Evolutionary conservation across 1,284 basidiomycete genomes (phyloP).

Genomic region (Rugosomyces carneus): DNA sequence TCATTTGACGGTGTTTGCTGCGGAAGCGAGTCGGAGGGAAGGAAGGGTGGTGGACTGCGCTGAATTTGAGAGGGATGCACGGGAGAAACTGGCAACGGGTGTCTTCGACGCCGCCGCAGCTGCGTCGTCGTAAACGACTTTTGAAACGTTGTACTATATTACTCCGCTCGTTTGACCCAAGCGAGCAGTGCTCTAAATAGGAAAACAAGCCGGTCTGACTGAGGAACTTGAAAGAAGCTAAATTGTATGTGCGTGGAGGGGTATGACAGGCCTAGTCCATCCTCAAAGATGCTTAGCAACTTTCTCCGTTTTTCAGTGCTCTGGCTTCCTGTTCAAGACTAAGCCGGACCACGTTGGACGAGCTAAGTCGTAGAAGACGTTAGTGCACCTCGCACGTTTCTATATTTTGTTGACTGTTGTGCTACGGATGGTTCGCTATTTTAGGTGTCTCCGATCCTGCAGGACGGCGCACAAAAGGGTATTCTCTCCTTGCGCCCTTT

Average conservation of each 20-base stretch:
- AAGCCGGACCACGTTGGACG: no score
- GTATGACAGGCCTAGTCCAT: constrained; percentile 20
- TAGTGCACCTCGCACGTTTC: no score
- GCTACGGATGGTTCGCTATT: no score
- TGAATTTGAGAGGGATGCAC: constrained; percentile 50
- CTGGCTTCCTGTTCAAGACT: no score
- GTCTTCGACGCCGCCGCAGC: background rate
- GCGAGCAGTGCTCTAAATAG: background rate
- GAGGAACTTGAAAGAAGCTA: no score
- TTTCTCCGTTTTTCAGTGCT: constrained; percentile 20
- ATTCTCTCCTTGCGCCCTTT: no score
- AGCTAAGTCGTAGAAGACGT: no score
- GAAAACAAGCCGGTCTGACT: background rate
- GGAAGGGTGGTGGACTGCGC: constrained; percentile 61
- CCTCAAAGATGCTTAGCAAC: no score
- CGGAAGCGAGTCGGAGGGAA: constrained; percentile 66
- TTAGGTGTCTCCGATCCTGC: no score
- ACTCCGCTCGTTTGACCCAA: background rate
- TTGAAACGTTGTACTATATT: background rate
- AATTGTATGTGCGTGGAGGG: no score
- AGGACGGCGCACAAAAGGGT: no score
- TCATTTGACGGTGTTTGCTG: constrained; percentile 81
- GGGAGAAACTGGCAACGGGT: constrained; percentile 23
- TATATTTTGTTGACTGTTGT: no score
- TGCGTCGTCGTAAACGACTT: background rate